A percentile compares a stretch with the other conserved stretches of the same genome.
Evolutionary conservation across 441 rosid species (phyloP).

Genomic region (Jatropha podagrica): DNA sequence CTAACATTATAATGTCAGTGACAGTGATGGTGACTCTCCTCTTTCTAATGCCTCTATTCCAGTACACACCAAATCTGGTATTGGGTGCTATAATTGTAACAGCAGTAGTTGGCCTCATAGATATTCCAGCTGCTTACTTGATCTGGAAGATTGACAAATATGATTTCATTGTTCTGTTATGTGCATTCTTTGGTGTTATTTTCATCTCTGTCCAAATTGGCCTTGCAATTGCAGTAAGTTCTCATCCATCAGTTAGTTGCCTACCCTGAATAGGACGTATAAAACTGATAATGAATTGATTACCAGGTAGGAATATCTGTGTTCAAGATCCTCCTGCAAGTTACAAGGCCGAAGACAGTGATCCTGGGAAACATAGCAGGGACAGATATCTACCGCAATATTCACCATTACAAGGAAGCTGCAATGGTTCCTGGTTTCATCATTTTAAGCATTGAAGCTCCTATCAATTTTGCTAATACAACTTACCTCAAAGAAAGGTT

Average conservation of each 20-base stretch:
- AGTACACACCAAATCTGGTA: conserved; percentile 85
- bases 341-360: conserved; percentile 76
- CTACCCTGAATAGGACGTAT: background rate
- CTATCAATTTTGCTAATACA: conserved; percentile 84
- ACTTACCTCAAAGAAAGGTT: conserved; percentile 89
- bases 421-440: conserved; percentile 68
- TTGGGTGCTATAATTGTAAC: conserved; percentile 85
- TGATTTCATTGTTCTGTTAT: conserved; percentile 73
- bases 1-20: conserved; percentile 82
- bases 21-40: conserved; percentile 91
- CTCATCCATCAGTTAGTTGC: background rate
- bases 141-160: conserved; percentile 86
- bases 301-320: conserved; percentile 73
- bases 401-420: conserved; percentile 83
- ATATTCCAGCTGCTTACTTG: conserved; percentile 65
- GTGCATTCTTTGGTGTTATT: conserved; percentile 79
- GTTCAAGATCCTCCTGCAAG: conserved; percentile 77
- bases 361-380: conserved; percentile 79
- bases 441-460: conserved; percentile 74
- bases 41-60: conserved; percentile 87
- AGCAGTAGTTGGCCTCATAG: conserved; percentile 92
- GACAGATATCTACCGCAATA: conserved; percentile 63
- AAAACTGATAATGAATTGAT: background rate
- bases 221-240: conserved; percentile 81
- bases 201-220: conserved; percentile 81